phyloP scores from a whole-genome alignment of 225 moss, liverwort and hornwort species.

The Lunularia cruciata region DNA sequence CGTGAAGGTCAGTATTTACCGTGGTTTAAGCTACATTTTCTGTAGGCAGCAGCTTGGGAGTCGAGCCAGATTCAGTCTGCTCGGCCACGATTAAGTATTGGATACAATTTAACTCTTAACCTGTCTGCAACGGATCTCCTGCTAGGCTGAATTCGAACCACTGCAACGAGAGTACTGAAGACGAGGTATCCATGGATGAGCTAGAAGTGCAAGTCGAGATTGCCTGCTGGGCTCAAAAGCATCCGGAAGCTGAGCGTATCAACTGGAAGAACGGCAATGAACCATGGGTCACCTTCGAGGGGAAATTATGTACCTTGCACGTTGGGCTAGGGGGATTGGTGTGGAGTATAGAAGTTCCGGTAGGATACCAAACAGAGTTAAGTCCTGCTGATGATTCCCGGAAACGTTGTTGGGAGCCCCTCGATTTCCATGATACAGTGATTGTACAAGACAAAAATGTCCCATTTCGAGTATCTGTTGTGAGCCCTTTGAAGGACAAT shows the following conservation, averaged over 20 bases:
- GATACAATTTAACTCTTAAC: not conserved
- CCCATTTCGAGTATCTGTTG: constrained; percentile 36
- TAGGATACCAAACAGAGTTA: constrained; percentile 33
- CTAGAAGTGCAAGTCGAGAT: constrained; percentile 46
- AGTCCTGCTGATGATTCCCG: constrained; percentile 25
- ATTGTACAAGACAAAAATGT: constrained; percentile 31
- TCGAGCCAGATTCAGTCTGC: not conserved
- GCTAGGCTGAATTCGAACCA: not conserved
- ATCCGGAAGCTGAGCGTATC: constrained; percentile 30
- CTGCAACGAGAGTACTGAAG: not conserved
- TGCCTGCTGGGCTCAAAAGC: constrained; percentile 39
- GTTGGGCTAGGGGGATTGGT: constrained; percentile 31
- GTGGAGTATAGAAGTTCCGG: constrained; percentile 34
- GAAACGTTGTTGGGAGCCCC: constrained; percentile 37
- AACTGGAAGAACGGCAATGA: constrained; percentile 31
- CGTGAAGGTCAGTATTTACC: not conserved
- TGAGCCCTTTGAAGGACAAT: not conserved
- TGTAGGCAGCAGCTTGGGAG: not conserved
- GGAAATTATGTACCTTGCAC: constrained; percentile 24
- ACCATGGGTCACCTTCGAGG: constrained; percentile 37
- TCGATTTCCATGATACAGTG: constrained; percentile 32
- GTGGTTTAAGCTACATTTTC: not conserved
- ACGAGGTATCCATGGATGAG: too few species aligned
- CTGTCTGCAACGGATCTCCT: not conserved
- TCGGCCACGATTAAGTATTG: too few species aligned